Percentiles rank a stretch among this genome's conserved stretches.
phyloP scores from a whole-genome alignment of 495 filamentous ascomycete genomes.

The Neurospora terricola region DNA sequence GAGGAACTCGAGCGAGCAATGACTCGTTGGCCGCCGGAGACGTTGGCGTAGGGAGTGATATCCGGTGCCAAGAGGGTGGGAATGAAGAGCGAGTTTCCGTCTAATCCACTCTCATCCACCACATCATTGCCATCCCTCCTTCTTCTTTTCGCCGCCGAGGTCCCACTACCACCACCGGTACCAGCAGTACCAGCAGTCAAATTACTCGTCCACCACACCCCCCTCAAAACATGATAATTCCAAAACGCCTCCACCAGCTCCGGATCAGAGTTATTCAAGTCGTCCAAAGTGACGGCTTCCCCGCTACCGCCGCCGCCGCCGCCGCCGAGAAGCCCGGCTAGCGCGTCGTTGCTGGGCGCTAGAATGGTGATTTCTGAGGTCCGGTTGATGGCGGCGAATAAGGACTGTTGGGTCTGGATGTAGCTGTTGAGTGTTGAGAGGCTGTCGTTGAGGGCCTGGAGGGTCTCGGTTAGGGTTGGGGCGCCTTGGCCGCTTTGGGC shows the following conservation, averaged over 20 bases:
- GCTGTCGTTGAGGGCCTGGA: constrained; percentile 26
- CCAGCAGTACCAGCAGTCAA: constrained; percentile 16
- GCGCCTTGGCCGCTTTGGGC: background rate
- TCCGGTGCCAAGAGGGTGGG: constrained; percentile 40
- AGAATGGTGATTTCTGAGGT: constrained; percentile 51
- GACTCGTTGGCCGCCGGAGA: constrained; percentile 33
- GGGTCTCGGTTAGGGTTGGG: constrained; percentile 22
- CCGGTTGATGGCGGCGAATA: constrained; percentile 30
- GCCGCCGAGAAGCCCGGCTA: constrained; percentile 29
- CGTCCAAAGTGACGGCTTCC: constrained; percentile 12
- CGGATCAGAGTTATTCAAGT: constrained; percentile 21
- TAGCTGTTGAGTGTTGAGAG: constrained; percentile 36
- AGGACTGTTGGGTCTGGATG: constrained; percentile 28
- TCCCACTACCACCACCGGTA: background rate
- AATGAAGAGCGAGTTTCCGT: constrained; percentile 34
- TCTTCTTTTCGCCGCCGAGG: background rate
- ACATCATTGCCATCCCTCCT: background rate
- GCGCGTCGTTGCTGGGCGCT: constrained; percentile 53
- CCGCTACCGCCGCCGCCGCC: background rate
- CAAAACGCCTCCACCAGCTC: constrained; percentile 40
- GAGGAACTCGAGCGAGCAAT: constrained; percentile 8
- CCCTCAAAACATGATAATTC: constrained; percentile 56
- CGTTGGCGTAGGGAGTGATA: constrained; percentile 35
- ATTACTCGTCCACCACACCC: constrained; percentile 35
- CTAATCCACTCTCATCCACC: background rate